Conservation (phyloP, 805 yeast genomes). For the Hagleromyces aurorensis region DNA sequence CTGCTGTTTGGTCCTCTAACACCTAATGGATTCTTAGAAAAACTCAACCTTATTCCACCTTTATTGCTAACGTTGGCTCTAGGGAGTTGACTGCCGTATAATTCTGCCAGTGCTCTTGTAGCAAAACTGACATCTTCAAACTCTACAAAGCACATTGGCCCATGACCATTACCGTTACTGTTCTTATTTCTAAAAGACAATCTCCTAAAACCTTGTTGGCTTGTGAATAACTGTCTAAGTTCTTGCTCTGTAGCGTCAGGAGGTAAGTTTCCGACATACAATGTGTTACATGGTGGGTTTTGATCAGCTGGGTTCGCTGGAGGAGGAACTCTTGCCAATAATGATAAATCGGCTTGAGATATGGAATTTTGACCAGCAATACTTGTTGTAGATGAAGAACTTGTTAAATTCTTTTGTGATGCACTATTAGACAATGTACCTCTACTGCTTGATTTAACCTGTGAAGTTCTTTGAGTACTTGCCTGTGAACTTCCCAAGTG, state of each 20-base stretch:
- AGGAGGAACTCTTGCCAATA: constrained; percentile 74
- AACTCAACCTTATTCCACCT: constrained; percentile 91
- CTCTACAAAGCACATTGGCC: constrained; percentile 99
- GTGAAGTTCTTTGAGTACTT: constrained; percentile 15
- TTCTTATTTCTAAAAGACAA: constrained; percentile 81
- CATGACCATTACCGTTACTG: constrained; percentile 51
- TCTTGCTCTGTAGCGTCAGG: constrained; percentile 96
- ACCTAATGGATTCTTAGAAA: constrained; percentile 94
- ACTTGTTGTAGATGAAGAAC: constrained; percentile 20
- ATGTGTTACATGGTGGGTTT: constrained; percentile 96
- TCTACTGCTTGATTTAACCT: constrained; percentile 13
- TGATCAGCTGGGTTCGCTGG: constrained; percentile 99
- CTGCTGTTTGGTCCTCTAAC: constrained; percentile 67
- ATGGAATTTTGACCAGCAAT: constrained; percentile 15
- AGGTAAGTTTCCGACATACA: constrained; percentile 94
- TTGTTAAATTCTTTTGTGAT: constrained; percentile 22
- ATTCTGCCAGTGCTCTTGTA: constrained; percentile 85
- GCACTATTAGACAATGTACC: constrained; percentile 11
- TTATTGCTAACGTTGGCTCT: constrained; percentile 54
- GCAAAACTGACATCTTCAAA: constrained; percentile 94
- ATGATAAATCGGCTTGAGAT: constrained; percentile 53
- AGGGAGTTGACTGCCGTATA: constrained; percentile 87
- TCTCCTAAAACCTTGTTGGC: constrained; percentile 88
- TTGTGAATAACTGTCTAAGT: constrained; percentile 74
- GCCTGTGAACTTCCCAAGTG: constrained; percentile 7